A percentile compares a stretch with the other conserved stretches of the same genome.
phyloP scores from a whole-genome alignment of 441 rosid species.

The Raphanus hybrid region DNA sequence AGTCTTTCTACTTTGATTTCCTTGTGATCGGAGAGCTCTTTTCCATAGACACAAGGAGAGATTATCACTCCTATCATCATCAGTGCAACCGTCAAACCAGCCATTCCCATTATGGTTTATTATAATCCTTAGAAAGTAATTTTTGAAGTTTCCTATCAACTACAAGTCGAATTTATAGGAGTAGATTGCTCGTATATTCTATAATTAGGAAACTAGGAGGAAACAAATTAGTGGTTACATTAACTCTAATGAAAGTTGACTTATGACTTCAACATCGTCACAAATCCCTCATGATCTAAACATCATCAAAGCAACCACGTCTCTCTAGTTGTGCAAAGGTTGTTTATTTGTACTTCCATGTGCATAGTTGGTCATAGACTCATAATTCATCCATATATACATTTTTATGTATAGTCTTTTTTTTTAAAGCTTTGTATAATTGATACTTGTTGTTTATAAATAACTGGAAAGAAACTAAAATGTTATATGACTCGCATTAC shows the following conservation, averaged over 20 bases:
- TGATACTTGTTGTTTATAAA: too few relatives aligned
- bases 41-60: slow-evolving; percentile 8
- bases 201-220: neutral
- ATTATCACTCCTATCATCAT: neutral
- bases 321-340: neutral
- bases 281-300: neutral
- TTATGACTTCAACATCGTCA: slow-evolving; percentile 4
- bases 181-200: neutral
- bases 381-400: neutral
- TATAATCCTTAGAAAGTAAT: neutral
- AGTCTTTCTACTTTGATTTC: slow-evolving; percentile 42
- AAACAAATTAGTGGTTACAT: neutral
- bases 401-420: too few relatives aligned
- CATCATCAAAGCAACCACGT: neutral
- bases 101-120: neutral
- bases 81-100: slow-evolving; percentile 16
- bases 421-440: too few relatives aligned
- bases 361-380: neutral
- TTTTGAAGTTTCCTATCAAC: neutral
- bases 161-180: slow-evolving; percentile 22
- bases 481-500: too few relatives aligned
- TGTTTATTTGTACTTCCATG: neutral
- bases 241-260: neutral
- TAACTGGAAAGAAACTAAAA: too few relatives aligned
- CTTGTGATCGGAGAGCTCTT: slow-evolving; percentile 6